phyloP scores from a whole-genome alignment of 805 yeast species.

The Debaryomyces castellii region DNA sequence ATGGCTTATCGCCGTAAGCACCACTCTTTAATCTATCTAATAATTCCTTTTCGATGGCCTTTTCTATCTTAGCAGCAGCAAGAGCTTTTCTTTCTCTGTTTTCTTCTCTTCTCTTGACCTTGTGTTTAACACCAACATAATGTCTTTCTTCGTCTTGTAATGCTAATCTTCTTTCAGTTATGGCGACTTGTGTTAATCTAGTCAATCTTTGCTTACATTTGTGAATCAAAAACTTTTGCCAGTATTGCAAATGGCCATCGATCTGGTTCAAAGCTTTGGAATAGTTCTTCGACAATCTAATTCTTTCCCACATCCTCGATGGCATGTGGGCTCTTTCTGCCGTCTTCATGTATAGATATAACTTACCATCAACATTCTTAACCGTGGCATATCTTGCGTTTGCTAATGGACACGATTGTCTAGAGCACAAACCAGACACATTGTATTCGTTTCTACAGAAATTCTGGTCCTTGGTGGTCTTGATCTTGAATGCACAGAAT shows the following conservation, averaged over 20 bases:
- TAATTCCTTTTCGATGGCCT: conserved; percentile 93
- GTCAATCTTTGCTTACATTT: conserved; percentile 96
- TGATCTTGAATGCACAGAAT: conserved; percentile 91
- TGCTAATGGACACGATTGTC: conserved; percentile 96
- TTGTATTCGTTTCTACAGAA: conserved; percentile 96
- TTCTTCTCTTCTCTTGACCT: conserved; percentile 91
- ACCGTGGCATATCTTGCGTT: conserved; percentile 90
- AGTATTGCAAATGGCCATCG: conserved; percentile 82
- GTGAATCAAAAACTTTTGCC: conserved; percentile 90
- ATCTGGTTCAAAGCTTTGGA: conserved; percentile 84
- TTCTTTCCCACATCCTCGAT: conserved; percentile 90
- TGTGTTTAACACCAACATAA: conserved; percentile 88
- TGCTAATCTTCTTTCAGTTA: conserved; percentile 91
- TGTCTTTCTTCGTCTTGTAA: conserved; percentile 89
- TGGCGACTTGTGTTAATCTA: conserved; percentile 90
- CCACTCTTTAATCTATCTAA: conserved; percentile 94
- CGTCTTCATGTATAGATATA: conserved; percentile 91
- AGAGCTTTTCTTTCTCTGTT: conserved; percentile 95
- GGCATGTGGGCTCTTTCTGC: conserved; percentile 98
- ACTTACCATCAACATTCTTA: conserved; percentile 72
- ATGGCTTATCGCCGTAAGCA: conserved; percentile 96
- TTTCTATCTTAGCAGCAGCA: conserved; percentile 94
- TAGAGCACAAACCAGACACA: conserved; percentile 88
- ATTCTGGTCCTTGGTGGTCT: conserved; percentile 83
- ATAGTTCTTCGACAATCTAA: conserved; percentile 86